A percentile compares a stretch with the other conserved stretches of the same genome.
phyloP scores from a whole-genome alignment of 306 rosid genomes.

The Inga laurina region DNA sequence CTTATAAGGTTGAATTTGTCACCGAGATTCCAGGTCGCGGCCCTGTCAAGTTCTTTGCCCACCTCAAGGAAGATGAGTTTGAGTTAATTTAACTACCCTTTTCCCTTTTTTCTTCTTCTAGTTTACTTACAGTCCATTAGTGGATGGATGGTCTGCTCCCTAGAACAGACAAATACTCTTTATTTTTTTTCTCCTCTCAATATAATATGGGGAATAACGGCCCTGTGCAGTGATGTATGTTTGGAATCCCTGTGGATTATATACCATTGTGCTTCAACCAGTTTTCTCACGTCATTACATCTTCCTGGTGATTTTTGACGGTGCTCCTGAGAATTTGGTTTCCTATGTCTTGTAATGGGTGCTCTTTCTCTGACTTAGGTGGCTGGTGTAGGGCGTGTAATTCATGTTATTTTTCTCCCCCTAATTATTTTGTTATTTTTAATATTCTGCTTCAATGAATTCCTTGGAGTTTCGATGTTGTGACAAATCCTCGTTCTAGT shows the following conservation, averaged over 20 bases:
- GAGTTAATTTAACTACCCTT: conserved; percentile 50
- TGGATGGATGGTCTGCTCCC: background rate
- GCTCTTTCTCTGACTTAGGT: background rate
- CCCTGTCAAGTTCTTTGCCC: conserved; percentile 77
- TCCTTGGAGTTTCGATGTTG: background rate
- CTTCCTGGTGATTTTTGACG: background rate
- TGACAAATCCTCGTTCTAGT: background rate
- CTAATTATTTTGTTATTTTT: background rate
- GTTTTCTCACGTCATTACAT: background rate
- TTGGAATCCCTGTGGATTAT: background rate
- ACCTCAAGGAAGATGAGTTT: conserved; percentile 91
- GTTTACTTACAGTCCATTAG: background rate
- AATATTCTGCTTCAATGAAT: background rate
- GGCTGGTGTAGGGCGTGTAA: background rate
- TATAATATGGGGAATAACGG: conserved; percentile 1
- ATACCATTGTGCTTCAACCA: background rate
- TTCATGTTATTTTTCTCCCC: background rate
- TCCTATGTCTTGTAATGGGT: background rate
- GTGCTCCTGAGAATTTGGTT: background rate
- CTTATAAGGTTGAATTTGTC: conserved; percentile 74
- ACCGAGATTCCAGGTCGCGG: conserved; percentile 76
- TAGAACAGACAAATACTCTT: background rate
- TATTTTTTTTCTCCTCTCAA: background rate
- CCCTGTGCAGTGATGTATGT: conserved; percentile 23
- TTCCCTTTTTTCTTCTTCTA: background rate